Evolutionary conservation across 352 stramenopile genomes (phyloP).

Genomic region (Phytophthora podocarpi): DNA sequence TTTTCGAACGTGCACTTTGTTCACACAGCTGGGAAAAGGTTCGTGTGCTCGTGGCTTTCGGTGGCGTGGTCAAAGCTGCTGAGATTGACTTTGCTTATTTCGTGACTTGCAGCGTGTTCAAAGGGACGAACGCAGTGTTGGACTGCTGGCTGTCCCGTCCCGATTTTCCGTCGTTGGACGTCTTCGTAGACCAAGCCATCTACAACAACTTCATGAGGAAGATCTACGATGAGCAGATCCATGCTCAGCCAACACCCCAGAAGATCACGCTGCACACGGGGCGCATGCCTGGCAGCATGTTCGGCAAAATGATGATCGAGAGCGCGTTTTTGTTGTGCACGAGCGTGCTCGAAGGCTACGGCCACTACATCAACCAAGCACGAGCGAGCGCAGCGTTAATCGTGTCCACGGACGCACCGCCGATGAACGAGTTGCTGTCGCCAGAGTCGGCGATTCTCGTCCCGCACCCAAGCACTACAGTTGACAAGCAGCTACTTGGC

Average conservation of each 20-base stretch:
- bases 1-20: conserved; percentile 44
- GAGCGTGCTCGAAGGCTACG: conserved; percentile 61
- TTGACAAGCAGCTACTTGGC: conserved; percentile 47
- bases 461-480: conserved; percentile 11
- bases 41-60: not conserved
- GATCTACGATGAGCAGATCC: conserved; percentile 28
- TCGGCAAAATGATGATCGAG: conserved; percentile 51
- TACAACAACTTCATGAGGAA: conserved; percentile 39
- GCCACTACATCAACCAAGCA: conserved; percentile 78
- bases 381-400: conserved; percentile 50
- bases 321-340: conserved; percentile 55
- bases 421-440: conserved; percentile 71
- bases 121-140: conserved; percentile 52
- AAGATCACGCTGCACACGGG: conserved; percentile 44
- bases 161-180: conserved; percentile 45
- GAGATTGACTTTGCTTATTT: conserved; percentile 4
- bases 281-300: conserved; percentile 36
- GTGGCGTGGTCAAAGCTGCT: not conserved
- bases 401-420: conserved; percentile 51
- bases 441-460: conserved; percentile 45
- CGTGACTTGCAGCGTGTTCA: conserved; percentile 35
- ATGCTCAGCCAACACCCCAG: conserved; percentile 9
- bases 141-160: conserved; percentile 52
- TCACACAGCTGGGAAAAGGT: conserved; percentile 45
- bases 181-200: conserved; percentile 46